Evolutionary conservation across 495 filamentous ascomycete genomes (phyloP).

Genomic region (Aspergillus bertholletiae): DNA sequence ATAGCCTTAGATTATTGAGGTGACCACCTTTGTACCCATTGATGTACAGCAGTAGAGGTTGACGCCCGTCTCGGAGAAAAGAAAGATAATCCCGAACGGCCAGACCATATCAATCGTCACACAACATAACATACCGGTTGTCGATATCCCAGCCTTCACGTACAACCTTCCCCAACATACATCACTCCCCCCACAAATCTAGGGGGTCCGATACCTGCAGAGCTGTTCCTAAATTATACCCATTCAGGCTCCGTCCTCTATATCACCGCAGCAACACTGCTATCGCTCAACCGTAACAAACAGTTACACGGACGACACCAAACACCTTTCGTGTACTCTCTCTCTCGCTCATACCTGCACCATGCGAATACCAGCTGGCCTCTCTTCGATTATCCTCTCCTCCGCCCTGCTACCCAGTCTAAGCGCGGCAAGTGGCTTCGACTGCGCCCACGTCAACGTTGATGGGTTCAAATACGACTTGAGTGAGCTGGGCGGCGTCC

Average conservation of each 20-base stretch:
- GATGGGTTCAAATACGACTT: slow-evolving; percentile 64
- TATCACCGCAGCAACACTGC: background rate
- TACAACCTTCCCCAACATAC: background rate
- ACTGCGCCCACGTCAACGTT: slow-evolving; percentile 60
- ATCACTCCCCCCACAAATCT: background rate
- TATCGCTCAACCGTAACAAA: background rate
- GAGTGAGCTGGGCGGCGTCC: slow-evolving; percentile 64
- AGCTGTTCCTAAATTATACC: background rate
- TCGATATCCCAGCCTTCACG: background rate
- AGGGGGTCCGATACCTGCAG: background rate
- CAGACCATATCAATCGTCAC: slow-evolving; percentile 3
- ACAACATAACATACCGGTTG: background rate
- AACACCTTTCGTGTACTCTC: background rate
- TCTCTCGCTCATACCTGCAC: slow-evolving; percentile 10
- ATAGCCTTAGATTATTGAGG: no score
- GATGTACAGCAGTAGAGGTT: background rate
- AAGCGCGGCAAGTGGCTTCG: slow-evolving; percentile 44
- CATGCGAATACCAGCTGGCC: slow-evolving; percentile 38
- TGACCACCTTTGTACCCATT: background rate
- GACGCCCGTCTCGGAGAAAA: background rate
- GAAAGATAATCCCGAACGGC: slow-evolving; percentile 1
- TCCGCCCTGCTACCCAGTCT: slow-evolving; percentile 41
- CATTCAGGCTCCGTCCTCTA: background rate
- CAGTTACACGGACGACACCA: background rate
- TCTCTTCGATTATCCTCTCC: slow-evolving; percentile 41